Percentiles rank a stretch among this genome's conserved stretches.
These are phyloP conservation scores for Vitis rupestris DNA, from an alignment of 164 flowering plant genomes.

Conservation along the genomic window DNA sequence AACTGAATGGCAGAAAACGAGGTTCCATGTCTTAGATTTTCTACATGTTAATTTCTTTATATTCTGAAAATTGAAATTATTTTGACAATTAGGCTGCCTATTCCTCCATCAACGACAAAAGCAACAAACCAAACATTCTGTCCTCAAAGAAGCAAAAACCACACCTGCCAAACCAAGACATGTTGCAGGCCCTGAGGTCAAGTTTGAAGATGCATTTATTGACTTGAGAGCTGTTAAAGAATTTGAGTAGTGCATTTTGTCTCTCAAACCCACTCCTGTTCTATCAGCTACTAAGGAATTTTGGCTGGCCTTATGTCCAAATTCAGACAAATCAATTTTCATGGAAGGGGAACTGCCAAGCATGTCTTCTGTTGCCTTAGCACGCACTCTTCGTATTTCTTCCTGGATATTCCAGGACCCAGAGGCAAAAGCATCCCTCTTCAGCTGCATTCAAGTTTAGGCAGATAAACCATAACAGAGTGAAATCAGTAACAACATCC, in stretches of 20 bases:
- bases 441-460: constrained; percentile 29
- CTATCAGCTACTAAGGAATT: constrained; percentile 15
- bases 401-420: constrained; percentile 67
- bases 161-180: constrained; percentile 15
- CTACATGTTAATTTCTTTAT: constrained; percentile 4
- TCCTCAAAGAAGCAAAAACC: neutral
- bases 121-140: neutral
- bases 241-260: constrained; percentile 5
- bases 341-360: constrained; percentile 34
- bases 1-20: constrained; percentile 25
- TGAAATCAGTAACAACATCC: neutral
- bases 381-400: constrained; percentile 73
- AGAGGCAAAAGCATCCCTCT: constrained; percentile 36
- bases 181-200: constrained; percentile 10
- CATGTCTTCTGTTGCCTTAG: constrained; percentile 71
- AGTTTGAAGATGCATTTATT: constrained; percentile 18
- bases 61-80: neutral
- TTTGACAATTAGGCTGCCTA: neutral
- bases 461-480: neutral
- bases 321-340: constrained; percentile 20
- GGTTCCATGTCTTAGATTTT: constrained; percentile 8
- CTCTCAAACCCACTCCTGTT: constrained; percentile 3
- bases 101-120: neutral
- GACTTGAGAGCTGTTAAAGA: constrained; percentile 1
- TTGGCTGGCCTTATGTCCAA: constrained; percentile 19